These are phyloP conservation scores for Fraxinus baroniana DNA, from an alignment of 305 asterid genomes.

Conservation along the genomic window DNA sequence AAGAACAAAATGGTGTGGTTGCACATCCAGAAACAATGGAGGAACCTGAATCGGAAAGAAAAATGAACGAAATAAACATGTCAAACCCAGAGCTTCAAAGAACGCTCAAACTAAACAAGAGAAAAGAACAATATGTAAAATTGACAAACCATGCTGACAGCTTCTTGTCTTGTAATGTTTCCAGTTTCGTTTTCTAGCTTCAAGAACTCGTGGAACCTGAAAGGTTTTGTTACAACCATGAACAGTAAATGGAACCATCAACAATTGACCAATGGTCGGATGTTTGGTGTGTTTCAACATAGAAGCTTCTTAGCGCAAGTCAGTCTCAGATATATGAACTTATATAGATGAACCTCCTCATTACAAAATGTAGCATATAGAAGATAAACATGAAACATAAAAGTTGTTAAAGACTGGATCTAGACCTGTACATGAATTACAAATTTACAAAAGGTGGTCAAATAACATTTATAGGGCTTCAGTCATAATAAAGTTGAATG, in stretches of 20 bases:
- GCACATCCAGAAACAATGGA: slow-evolving; percentile 75
- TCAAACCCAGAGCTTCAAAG: neutral
- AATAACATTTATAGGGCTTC: neutral
- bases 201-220: slow-evolving; percentile 91
- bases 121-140: slow-evolving; percentile 20
- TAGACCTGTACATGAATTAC: neutral
- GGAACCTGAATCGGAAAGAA: slow-evolving; percentile 68
- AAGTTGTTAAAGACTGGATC: neutral
- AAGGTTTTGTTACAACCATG: slow-evolving; percentile 20
- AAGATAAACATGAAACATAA: neutral
- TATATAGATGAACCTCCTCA: neutral
- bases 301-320: neutral
- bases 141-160: slow-evolving; percentile 94
- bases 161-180: slow-evolving; percentile 92
- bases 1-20: slow-evolving; percentile 71
- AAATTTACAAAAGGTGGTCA: neutral
- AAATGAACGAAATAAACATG: slow-evolving; percentile 15
- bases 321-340: neutral
- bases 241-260: slow-evolving; percentile 9
- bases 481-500: neutral
- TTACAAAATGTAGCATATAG: neutral
- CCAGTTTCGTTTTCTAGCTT: slow-evolving; percentile 97
- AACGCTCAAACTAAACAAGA: slow-evolving; percentile 11
- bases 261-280: neutral
- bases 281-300: neutral